Base-by-base conservation (phyloP, 345 rosid species). In the Syzygium oleosum region DNA sequence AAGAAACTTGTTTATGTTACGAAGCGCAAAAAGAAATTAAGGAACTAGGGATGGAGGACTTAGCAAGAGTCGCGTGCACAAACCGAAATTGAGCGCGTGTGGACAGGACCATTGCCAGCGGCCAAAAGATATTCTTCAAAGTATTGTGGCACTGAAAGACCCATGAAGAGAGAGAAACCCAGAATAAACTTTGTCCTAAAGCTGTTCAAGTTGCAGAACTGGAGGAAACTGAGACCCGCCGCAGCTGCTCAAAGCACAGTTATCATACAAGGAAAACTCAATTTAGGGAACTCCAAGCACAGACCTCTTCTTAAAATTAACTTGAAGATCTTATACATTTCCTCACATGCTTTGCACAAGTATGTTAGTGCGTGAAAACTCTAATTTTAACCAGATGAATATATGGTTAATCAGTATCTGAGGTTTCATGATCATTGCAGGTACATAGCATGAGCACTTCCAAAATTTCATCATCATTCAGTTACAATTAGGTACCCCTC, bases 121-220 rank as follows among this genome's bases (percentile, higher is more conserved):
- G 89, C 11, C 15, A 95, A 87, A 19, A 93, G 87, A 87, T 94
- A 94, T 77, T 90, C 93, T 43, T 92, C 95, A 91, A 97, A 96
- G 94, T 97, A 97, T 29, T 94, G 95, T 3, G 98, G 93, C 58
- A 96, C 93, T 4, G 99, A 95, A 55, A 96, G 98, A 86, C 98
- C 98, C 87, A 96, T 89, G 91, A 96, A 96, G 89, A 97, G 93
- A 86, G 99, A 92, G 85, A 95, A 95, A 31, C 98, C 98, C 6
- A 98, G 86, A 55, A 98, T 92, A 89, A 98, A 96, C 92, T 93
- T 98, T 15, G 97, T 86, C 90, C 99, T 92, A 92, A 95, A 94
- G 92, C 98, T 94, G 90, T 96, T 97, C 88, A 97, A 90, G 94
- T 95, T 91, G 94, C 98, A 96, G 88, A 95, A 94, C 84, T 98